Evolutionary conservation across 2,329 filamentous ascomycete species (phyloP).

Genomic region (Paraconiothyrium brasiliense): DNA sequence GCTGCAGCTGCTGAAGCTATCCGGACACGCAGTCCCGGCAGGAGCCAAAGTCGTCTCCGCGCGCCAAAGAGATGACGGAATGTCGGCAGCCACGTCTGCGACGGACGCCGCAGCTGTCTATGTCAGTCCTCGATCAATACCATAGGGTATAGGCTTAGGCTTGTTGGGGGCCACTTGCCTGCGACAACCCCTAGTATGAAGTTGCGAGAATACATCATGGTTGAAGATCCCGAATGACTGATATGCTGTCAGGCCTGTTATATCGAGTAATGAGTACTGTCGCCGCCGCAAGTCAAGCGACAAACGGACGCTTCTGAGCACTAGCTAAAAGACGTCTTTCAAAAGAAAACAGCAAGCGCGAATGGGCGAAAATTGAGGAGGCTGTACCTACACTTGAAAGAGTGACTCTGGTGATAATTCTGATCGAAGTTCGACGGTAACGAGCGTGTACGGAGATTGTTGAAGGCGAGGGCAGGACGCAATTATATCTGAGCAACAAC

Average conservation of each 20-base stretch:
- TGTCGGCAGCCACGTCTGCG: not conserved
- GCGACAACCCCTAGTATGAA: not conserved
- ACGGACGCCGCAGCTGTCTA: not conserved
- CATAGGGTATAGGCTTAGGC: not conserved
- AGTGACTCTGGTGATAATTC: not conserved
- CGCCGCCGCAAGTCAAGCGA: not conserved
- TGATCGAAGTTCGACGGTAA: not conserved
- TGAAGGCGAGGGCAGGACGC: not conserved
- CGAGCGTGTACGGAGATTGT: not conserved
- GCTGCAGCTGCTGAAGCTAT: not conserved
- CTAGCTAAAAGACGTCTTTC: not conserved
- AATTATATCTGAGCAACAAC: conserved; percentile 1
- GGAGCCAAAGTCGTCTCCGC: not conserved
- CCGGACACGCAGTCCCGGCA: not conserved
- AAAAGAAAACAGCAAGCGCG: not conserved
- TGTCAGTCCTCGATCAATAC: not conserved
- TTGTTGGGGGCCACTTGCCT: not conserved
- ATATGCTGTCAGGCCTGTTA: not conserved
- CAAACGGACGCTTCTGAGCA: not conserved
- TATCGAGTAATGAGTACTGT: not conserved
- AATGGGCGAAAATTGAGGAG: not conserved
- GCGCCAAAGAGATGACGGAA: not conserved
- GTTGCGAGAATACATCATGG: conserved; percentile 6
- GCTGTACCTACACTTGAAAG: conserved; percentile 4
- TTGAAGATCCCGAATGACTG: not conserved